These are phyloP conservation scores for Ophiostoma pallidulum DNA, from an alignment of 2,329 filamentous ascomycete species.

Conservation along the genomic window DNA sequence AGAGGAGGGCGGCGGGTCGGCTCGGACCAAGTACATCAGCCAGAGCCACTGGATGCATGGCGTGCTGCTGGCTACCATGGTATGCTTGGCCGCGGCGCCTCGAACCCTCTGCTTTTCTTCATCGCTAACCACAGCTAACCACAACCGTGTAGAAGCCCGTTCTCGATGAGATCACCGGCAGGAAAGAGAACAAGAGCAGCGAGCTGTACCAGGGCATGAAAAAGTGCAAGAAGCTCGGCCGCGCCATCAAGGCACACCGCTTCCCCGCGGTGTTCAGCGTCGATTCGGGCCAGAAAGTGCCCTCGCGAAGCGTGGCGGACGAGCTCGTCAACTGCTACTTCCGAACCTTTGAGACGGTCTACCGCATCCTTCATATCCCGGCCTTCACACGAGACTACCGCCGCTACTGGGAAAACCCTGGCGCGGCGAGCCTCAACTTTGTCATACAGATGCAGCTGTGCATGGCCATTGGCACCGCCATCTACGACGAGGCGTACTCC, in stretches of 20 bases:
- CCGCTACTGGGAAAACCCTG: slow-evolving; percentile 36
- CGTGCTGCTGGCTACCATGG: slow-evolving; percentile 30
- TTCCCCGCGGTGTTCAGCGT: slow-evolving; percentile 16
- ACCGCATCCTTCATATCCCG: slow-evolving; percentile 48
- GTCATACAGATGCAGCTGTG: slow-evolving; percentile 44
- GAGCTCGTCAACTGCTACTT: slow-evolving; percentile 44
- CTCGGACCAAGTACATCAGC: slow-evolving; percentile 46
- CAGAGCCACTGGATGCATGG: slow-evolving; percentile 46
- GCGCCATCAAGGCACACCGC: slow-evolving; percentile 40
- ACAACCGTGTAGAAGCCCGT: no score
- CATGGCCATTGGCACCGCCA: slow-evolving; percentile 40
- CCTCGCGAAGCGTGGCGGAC: slow-evolving; percentile 34
- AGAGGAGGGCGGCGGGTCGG: slow-evolving; percentile 4
- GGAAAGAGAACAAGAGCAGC: slow-evolving; percentile 29
- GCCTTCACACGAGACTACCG: slow-evolving; percentile 47
- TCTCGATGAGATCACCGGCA: slow-evolving; percentile 31
- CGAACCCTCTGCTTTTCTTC: slow-evolving; percentile 3
- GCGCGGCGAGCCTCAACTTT: slow-evolving; percentile 33
- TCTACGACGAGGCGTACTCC: slow-evolving; percentile 37
- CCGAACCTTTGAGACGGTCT: slow-evolving; percentile 45
- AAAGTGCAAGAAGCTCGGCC: slow-evolving; percentile 44
- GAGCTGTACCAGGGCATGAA: slow-evolving; percentile 28
- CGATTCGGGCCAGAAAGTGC: slow-evolving; percentile 31
- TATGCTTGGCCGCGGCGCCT: slow-evolving; percentile 23
- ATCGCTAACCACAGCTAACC: no score